These are phyloP conservation scores for Mucor racemosus DNA, from an alignment of 371 early-diverging fungal species.

Conservation along the genomic window DNA sequence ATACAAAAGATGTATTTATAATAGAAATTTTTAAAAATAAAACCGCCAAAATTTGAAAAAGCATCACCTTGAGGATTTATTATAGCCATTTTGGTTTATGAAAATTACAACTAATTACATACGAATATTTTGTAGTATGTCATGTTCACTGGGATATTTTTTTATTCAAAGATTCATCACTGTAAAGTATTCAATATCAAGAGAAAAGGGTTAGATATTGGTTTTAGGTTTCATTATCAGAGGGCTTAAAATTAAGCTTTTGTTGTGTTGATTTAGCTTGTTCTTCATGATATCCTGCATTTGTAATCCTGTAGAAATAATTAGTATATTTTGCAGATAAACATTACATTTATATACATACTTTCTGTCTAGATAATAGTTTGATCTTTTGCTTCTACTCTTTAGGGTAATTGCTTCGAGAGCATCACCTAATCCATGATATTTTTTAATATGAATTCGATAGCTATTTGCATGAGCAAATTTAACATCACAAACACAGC, in stretches of 20 bases:
- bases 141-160: too few relatives aligned
- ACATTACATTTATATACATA: background rate
- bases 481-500: slow-evolving; percentile 4
- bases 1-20: background rate
- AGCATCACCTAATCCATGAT: background rate
- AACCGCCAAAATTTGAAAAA: too few relatives aligned
- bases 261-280: background rate
- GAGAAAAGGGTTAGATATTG: too few relatives aligned
- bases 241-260: background rate
- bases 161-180: too few relatives aligned
- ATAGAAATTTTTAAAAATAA: background rate
- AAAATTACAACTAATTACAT: too few relatives aligned
- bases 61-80: too few relatives aligned
- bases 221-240: background rate
- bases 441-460: slow-evolving; percentile 6
- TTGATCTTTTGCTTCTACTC: background rate
- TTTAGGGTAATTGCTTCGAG: background rate
- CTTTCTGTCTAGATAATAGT: background rate
- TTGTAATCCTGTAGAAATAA: background rate
- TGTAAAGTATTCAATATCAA: too few relatives aligned
- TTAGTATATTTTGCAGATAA: background rate
- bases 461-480: slow-evolving; percentile 4
- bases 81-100: too few relatives aligned
- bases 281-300: slow-evolving; percentile 5
- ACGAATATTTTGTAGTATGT: too few relatives aligned